Percentiles rank a stretch among this genome's conserved stretches.
These are phyloP conservation scores for Balakata baccata DNA, from an alignment of 345 rosid species.

Conservation along the genomic window DNA sequence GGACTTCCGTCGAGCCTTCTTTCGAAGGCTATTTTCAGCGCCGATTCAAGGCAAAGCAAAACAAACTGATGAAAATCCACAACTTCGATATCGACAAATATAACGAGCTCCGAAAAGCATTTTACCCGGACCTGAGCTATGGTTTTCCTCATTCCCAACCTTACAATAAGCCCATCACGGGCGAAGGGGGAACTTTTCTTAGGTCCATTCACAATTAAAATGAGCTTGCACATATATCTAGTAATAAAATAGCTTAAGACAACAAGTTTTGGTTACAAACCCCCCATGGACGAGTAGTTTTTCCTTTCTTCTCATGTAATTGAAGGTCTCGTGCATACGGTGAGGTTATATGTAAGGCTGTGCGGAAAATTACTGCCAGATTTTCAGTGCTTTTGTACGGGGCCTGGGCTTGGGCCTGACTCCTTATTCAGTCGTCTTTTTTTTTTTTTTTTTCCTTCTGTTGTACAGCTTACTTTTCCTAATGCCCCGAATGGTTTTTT, in stretches of 20 bases:
- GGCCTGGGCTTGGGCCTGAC: not conserved
- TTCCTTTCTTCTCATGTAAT: not conserved
- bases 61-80: conserved; percentile 19
- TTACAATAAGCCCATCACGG: not conserved
- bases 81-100: conserved; percentile 20
- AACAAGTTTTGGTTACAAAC: not conserved
- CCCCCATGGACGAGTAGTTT: not conserved
- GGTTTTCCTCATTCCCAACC: not conserved
- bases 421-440: not conserved
- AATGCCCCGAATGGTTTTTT: not conserved
- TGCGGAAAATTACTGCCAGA: not conserved
- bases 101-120: conserved; percentile 13
- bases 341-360: not conserved
- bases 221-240: not conserved
- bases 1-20: conserved; percentile 30
- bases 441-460: not conserved
- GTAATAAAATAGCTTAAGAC: not conserved
- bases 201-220: too few species aligned
- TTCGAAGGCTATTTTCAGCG: conserved; percentile 31
- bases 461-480: not conserved
- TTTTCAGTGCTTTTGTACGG: not conserved
- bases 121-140: conserved; percentile 5
- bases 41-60: conserved; percentile 22
- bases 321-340: not conserved
- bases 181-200: not conserved